Base-by-base conservation (phyloP, 164 flowering plant species). In the Chimonanthus salicifolius region DNA sequence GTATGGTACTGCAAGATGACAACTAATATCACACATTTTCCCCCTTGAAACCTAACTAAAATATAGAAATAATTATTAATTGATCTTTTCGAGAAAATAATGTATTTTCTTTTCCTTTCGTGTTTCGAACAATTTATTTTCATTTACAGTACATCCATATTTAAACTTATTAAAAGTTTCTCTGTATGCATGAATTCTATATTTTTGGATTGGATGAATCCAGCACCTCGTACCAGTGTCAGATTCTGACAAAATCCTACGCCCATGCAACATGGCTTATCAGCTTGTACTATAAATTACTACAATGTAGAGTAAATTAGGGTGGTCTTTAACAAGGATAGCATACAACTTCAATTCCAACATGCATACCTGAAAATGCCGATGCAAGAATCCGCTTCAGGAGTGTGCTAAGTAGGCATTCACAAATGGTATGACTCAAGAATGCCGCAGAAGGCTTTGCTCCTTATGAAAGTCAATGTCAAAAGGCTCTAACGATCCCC, bases 401-500 rank as follows among this genome's bases (percentile, higher is more conserved):
- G 20, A 62, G 65, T 33, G 33, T 1, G 33, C 33, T 33, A 33
- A 33, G 33, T 8, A 62, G 20, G 65, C 33, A 62, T 4, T 33
- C 33, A 33, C 33, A 33, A n/a, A n/a, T n/a, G n/a, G n/a, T 63
- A 46, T 47, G 51, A 63, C 49, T 64, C 48, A 70, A 3, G 69
- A 63, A 21, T 7, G 43, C 43, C 67, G 64, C 58, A 60, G 4
- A 0, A 49, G 62, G 20, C 4, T 45, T 64, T 62, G 46, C 54
- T 77, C 70, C 13, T 49, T 46, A 70, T 33, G 70, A 18, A 82
- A 46, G 49, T 76, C 85, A 49, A 72, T 78, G 4, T 74, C 75
- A 78, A 87, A 87, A 75, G 93, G 89, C 80, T 92, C 90, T 81
- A 90, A 77, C 50, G 99, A 84, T 21, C 98, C 99, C 98, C 99